A percentile compares a stretch with the other conserved stretches of the same genome.
phyloP scores from a whole-genome alignment of 164 flowering plant species.

The Annona squamosa region DNA sequence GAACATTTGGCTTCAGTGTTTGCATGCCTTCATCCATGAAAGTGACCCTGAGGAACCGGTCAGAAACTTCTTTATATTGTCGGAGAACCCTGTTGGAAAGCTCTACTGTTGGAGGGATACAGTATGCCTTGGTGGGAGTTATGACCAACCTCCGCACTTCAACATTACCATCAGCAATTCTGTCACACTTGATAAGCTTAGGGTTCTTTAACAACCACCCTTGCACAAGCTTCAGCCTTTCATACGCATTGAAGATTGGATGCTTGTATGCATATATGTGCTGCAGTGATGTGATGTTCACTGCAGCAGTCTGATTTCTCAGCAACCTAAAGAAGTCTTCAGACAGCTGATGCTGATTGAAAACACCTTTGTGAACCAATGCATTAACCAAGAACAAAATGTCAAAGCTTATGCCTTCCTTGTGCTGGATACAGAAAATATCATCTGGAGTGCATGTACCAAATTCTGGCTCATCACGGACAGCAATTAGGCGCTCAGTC shows the following conservation, averaged over 20 bases:
- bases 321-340: conserved; percentile 54
- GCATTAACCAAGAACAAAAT: conserved; percentile 68
- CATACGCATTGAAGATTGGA: conserved; percentile 54
- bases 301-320: conserved; percentile 38
- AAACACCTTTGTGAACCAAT: conserved; percentile 64
- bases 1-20: conserved; percentile 42
- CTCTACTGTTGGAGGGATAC: conserved; percentile 86
- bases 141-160: conserved; percentile 77
- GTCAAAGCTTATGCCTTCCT: conserved; percentile 51
- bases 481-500: conserved; percentile 20
- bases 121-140: conserved; percentile 86
- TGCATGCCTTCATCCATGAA: conserved; percentile 94
- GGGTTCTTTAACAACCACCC: conserved; percentile 68
- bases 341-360: conserved; percentile 66
- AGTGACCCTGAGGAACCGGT: conserved; percentile 85
- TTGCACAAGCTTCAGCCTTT: conserved; percentile 50
- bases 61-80: conserved; percentile 47
- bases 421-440: conserved; percentile 49
- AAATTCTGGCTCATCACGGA: conserved; percentile 60
- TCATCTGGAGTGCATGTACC: conserved; percentile 34
- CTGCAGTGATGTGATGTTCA: conserved; percentile 56
- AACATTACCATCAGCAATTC: conserved; percentile 36
- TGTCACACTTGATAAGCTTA: conserved; percentile 34
- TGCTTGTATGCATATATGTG: conserved; percentile 52
- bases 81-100: conserved; percentile 88